Percentiles rank a stretch among this genome's conserved stretches.
These are phyloP conservation scores for Paraleonurus japonicus DNA, from an alignment of 257 asterid species.

Conservation along the genomic window DNA sequence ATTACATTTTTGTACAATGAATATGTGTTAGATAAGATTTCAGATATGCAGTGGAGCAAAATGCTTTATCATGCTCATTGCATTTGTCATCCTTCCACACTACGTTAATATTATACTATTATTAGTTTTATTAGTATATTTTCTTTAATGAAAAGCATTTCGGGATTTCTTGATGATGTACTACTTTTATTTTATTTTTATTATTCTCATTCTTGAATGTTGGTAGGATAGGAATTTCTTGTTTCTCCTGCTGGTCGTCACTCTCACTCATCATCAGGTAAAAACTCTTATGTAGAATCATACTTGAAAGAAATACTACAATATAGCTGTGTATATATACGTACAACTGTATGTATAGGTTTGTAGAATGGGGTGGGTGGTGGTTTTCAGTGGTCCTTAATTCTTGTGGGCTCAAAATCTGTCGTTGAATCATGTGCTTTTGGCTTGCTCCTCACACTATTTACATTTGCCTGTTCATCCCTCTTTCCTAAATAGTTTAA, in stretches of 20 bases:
- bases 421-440: constrained; percentile 55
- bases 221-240: constrained; percentile 27
- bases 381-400: constrained; percentile 39
- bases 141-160: constrained; percentile 5
- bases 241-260: constrained; percentile 27
- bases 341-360: constrained; percentile 5
- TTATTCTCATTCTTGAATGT: constrained; percentile 28
- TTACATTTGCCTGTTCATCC: constrained; percentile 36
- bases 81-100: constrained; percentile 1
- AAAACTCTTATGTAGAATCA: background rate
- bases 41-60: background rate
- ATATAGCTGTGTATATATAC: background rate
- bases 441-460: constrained; percentile 35
- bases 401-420: constrained; percentile 54
- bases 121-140: background rate
- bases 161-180: constrained; percentile 11
- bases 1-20: too few relatives aligned
- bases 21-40: background rate
- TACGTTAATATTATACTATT: background rate
- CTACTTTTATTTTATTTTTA: background rate
- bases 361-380: constrained; percentile 22
- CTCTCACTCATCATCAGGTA: constrained; percentile 1
- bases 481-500: background rate
- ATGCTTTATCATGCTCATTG: background rate
- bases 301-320: too few relatives aligned